A percentile compares a stretch with the other conserved stretches of the same genome.
These are phyloP conservation scores for Monosporascus sp. DNA, from an alignment of 2,329 filamentous ascomycete genomes.

Conservation along the genomic window DNA sequence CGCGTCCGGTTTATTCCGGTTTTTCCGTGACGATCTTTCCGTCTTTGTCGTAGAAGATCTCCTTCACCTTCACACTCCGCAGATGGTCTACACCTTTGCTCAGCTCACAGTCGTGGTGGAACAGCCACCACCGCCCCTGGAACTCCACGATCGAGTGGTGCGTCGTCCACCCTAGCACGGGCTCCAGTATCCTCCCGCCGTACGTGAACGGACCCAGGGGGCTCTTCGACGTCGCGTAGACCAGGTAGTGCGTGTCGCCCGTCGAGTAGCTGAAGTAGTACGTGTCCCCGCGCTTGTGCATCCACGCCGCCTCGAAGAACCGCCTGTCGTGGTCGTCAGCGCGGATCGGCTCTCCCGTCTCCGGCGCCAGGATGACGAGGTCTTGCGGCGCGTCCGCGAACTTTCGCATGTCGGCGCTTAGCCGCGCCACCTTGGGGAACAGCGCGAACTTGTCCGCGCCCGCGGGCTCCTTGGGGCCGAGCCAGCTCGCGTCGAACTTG, in stretches of 20 bases:
- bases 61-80: slow-evolving; percentile 67
- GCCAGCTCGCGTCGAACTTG: slow-evolving; percentile 49
- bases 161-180: slow-evolving; percentile 75
- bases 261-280: slow-evolving; percentile 79
- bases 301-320: slow-evolving; percentile 78
- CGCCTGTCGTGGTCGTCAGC: slow-evolving; percentile 67
- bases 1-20: slow-evolving; percentile 19
- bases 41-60: slow-evolving; percentile 65
- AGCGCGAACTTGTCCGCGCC: slow-evolving; percentile 54
- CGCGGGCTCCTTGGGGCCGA: slow-evolving; percentile 53
- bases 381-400: slow-evolving; percentile 54
- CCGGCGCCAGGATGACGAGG: slow-evolving; percentile 58
- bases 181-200: slow-evolving; percentile 65
- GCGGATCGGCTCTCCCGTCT: slow-evolving; percentile 52
- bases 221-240: slow-evolving; percentile 59
- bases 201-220: slow-evolving; percentile 72
- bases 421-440: slow-evolving; percentile 59
- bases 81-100: slow-evolving; percentile 66
- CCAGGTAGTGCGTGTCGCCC: slow-evolving; percentile 70
- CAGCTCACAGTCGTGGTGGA: slow-evolving; percentile 69
- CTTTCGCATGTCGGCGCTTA: slow-evolving; percentile 60
- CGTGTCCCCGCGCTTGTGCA: slow-evolving; percentile 64
- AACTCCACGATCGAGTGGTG: slow-evolving; percentile 77
- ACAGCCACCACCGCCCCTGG: slow-evolving; percentile 65
- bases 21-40: slow-evolving; percentile 53